These are phyloP conservation scores for Chaetoscypha palmicola DNA, from an alignment of 2,329 filamentous ascomycete genomes.

Conservation along the genomic window DNA sequence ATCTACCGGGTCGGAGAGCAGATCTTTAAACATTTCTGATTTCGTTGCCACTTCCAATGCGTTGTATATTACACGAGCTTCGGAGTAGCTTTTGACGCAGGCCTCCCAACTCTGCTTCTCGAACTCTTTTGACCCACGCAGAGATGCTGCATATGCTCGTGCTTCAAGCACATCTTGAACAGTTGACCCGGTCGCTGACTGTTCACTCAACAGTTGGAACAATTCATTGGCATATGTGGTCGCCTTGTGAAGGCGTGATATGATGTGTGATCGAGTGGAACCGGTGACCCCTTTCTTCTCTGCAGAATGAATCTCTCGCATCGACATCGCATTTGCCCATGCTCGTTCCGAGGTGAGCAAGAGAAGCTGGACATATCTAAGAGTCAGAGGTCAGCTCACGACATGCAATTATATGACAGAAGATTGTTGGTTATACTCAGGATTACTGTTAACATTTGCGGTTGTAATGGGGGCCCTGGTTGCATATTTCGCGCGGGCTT, in stretches of 20 bases:
- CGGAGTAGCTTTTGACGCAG: conserved; percentile 69
- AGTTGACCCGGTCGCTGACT: conserved; percentile 55
- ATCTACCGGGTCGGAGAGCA: conserved; percentile 79
- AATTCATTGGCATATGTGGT: conserved; percentile 62
- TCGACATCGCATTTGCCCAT: conserved; percentile 93
- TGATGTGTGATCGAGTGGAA: conserved; percentile 76
- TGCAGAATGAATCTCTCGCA: conserved; percentile 75
- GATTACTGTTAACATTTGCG: conserved; percentile 65
- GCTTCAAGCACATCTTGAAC: conserved; percentile 74
- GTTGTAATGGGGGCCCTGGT: conserved; percentile 64
- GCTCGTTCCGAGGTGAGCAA: conserved; percentile 83
- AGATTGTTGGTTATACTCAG: conserved; percentile 55
- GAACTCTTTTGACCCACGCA: conserved; percentile 72
- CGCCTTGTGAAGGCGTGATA: conserved; percentile 80
- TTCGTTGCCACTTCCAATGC: conserved; percentile 60
- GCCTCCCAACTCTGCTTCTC: conserved; percentile 82
- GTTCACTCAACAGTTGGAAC: conserved; percentile 57
- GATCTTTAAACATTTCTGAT: conserved; percentile 77
- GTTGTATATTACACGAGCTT: conserved; percentile 75
- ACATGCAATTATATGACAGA: not conserved
- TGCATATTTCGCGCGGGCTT: conserved; percentile 79
- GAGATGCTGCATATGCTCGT: conserved; percentile 70
- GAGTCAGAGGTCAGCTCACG: conserved; percentile 11
- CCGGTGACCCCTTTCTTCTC: conserved; percentile 75
- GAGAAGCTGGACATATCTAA: conserved; percentile 68